Evolutionary conservation across 345 rosid species (phyloP).

Genomic region (Eutrema yunnanense): DNA sequence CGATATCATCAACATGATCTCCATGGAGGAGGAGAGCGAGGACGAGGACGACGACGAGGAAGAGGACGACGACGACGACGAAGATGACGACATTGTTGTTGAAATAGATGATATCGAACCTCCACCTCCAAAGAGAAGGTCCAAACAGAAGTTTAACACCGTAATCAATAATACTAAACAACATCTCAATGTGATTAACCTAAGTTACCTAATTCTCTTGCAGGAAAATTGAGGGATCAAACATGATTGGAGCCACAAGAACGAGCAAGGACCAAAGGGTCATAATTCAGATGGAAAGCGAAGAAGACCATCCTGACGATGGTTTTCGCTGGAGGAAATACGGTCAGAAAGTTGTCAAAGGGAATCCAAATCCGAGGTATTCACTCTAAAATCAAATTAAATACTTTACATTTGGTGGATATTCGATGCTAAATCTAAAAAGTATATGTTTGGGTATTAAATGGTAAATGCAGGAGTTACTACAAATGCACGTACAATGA

Average conservation of each 20-base stretch:
- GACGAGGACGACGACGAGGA: neutral
- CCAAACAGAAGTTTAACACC: neutral
- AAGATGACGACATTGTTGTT: neutral
- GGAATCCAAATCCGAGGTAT: conserved; percentile 27
- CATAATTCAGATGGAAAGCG: conserved; percentile 12
- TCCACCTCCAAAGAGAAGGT: conserved; percentile 17
- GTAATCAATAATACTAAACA: neutral
- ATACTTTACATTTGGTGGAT: neutral
- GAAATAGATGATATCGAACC: neutral
- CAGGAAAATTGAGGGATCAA: conserved; percentile 1
- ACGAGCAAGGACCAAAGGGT: neutral
- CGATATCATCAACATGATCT: neutral
- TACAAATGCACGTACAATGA: conserved; percentile 8
- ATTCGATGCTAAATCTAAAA: neutral
- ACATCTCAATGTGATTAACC: neutral
- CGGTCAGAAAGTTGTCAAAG: conserved; percentile 23
- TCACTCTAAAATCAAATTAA: too few relatives aligned
- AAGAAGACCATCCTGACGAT: conserved; percentile 14
- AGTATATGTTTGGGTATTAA: neutral
- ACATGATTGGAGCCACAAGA: conserved; percentile 15
- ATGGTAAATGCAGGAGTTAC: conserved; percentile 16
- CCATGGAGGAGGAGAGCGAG: neutral
- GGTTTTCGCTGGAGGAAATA: conserved; percentile 30
- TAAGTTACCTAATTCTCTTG: neutral
- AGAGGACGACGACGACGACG: neutral